phyloP scores from a whole-genome alignment of 306 rosid species.

The Fragaria nilgerrensis region DNA sequence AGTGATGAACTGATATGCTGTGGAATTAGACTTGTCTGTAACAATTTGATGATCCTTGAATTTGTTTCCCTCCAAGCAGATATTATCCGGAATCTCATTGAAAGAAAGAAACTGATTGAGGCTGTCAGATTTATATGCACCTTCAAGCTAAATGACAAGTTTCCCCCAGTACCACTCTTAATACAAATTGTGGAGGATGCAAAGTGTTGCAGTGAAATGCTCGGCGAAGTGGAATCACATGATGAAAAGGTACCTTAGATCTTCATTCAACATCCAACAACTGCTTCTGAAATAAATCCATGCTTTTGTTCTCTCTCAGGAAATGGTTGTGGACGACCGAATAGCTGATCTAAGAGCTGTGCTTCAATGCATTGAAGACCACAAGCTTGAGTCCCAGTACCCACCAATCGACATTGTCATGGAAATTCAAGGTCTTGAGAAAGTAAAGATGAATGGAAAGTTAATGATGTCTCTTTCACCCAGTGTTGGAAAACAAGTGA shows the following conservation, averaged over 20 bases:
- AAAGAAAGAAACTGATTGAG: conserved; percentile 32
- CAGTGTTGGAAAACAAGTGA: background rate
- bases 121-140: conserved; percentile 58
- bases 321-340: conserved; percentile 30
- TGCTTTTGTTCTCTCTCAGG: conserved; percentile 22
- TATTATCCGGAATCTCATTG: conserved; percentile 37
- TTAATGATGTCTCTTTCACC: background rate
- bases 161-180: conserved; percentile 38
- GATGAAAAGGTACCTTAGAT: conserved; percentile 25
- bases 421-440: conserved; percentile 22
- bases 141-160: conserved; percentile 36
- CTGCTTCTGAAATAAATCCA: background rate
- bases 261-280: background rate
- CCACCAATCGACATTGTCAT: conserved; percentile 27
- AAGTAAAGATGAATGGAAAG: conserved; percentile 17
- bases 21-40: background rate
- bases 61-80: conserved; percentile 19
- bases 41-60: background rate
- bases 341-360: conserved; percentile 29
- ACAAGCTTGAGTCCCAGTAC: conserved; percentile 32
- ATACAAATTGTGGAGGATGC: conserved; percentile 16
- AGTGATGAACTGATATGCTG: background rate
- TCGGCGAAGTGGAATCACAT: background rate
- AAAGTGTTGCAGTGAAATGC: background rate
- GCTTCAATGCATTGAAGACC: conserved; percentile 40